A percentile compares a stretch with the other conserved stretches of the same genome.
Evolutionary conservation across 2,329 filamentous ascomycete species (phyloP).

Genomic region (Knufia fluminis): DNA sequence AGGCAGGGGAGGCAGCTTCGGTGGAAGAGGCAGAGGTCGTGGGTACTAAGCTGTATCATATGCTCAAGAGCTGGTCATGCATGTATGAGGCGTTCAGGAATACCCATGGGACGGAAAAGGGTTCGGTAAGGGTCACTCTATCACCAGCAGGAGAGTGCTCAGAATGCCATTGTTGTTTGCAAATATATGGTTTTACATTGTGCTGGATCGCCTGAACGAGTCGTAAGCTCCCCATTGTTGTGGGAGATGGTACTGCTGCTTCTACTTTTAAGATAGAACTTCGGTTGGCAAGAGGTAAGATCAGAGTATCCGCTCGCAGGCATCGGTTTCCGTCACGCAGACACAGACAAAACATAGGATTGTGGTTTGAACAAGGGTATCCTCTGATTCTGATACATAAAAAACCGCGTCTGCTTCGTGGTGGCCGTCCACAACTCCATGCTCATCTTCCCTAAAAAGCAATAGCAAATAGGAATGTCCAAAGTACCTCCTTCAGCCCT

Average conservation of each 20-base stretch:
- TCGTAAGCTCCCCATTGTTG: too few relatives aligned
- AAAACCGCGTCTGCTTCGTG: neutral
- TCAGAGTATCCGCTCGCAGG: too few relatives aligned
- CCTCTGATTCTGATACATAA: neutral
- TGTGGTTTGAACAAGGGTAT: too few relatives aligned
- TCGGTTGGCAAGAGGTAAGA: too few relatives aligned
- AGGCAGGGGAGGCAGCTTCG: conserved; percentile 34
- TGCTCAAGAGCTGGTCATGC: conserved; percentile 6
- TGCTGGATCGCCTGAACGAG: too few relatives aligned
- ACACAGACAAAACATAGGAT: too few relatives aligned
- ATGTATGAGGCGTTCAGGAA: conserved; percentile 9
- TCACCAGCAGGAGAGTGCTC: too few relatives aligned
- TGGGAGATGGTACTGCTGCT: too few relatives aligned
- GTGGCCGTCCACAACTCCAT: neutral
- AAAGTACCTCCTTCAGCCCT: neutral
- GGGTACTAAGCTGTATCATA: conserved; percentile 10
- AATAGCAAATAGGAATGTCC: neutral
- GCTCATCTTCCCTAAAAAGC: neutral
- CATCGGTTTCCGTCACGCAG: too few relatives aligned
- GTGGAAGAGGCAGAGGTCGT: conserved; percentile 24
- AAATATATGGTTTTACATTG: too few relatives aligned
- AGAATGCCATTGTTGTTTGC: too few relatives aligned
- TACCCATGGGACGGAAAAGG: conserved; percentile 2
- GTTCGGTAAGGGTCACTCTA: neutral
- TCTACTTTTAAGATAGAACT: too few relatives aligned